These are phyloP conservation scores for Corylus heterophylla DNA, from an alignment of 306 rosid species.

Conservation along the genomic window DNA sequence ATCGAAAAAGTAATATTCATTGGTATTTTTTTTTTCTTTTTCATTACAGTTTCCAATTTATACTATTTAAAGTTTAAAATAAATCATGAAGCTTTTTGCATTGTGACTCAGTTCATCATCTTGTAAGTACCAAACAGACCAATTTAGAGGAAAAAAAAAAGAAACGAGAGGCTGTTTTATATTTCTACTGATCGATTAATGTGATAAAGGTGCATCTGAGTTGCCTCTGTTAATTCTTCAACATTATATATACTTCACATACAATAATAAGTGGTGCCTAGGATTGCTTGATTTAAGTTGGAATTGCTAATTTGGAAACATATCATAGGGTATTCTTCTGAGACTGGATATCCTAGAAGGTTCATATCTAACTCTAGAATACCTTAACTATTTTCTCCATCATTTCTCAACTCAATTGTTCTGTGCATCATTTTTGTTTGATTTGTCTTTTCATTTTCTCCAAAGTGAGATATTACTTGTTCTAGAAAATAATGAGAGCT, in stretches of 20 bases:
- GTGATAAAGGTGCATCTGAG: background rate
- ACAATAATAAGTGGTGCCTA: background rate
- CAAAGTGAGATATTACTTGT: background rate
- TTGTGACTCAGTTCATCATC: background rate
- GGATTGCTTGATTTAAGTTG: background rate
- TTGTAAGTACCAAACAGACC: background rate
- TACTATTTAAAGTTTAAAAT: slow-evolving; percentile 15
- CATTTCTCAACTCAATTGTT: background rate
- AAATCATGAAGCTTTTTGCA: slow-evolving; percentile 16
- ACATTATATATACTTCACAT: background rate
- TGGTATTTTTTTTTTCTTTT: background rate
- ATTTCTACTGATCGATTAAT: slow-evolving; percentile 1
- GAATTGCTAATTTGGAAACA: background rate
- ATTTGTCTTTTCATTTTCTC: background rate
- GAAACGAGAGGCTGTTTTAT: background rate
- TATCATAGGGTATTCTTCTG: background rate
- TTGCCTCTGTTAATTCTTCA: slow-evolving; percentile 6
- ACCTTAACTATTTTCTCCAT: background rate
- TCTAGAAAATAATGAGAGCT: background rate
- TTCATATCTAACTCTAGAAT: background rate
- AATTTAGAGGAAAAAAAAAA: background rate
- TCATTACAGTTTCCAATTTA: background rate
- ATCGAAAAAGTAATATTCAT: background rate
- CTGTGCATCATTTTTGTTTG: background rate
- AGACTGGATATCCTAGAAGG: background rate